Conservation (phyloP, 208 protist species). For the Wallacemonas collosoma region DNA sequence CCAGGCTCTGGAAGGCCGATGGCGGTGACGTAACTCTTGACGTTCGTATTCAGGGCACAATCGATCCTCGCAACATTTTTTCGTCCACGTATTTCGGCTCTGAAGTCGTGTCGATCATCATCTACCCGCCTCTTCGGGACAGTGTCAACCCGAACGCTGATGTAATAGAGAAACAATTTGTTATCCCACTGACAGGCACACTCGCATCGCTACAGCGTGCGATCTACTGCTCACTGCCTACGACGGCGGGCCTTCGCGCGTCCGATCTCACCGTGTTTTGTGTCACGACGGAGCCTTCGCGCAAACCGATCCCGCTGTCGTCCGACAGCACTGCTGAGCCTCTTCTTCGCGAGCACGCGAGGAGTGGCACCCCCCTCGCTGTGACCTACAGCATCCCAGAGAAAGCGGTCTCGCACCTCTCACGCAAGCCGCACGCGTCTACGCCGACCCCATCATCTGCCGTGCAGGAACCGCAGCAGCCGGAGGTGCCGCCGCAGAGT, state of each 20-base stretch:
- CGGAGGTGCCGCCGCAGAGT: too few species aligned
- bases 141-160: conserved; percentile 10
- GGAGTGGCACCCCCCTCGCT: conserved; percentile 20
- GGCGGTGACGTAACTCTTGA: conserved; percentile 31
- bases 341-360: conserved; percentile 34
- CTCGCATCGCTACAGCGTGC: conserved; percentile 33
- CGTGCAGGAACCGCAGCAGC: too few species aligned
- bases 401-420: background rate
- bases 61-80: conserved; percentile 15
- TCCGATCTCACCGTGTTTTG: conserved; percentile 12
- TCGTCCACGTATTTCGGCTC: conserved; percentile 38
- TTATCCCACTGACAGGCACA: conserved; percentile 42
- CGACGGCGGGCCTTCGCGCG: background rate
- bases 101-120: conserved; percentile 48
- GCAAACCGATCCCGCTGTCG: conserved; percentile 9
- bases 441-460: too few species aligned
- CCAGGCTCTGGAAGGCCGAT: conserved; percentile 14
- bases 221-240: conserved; percentile 33
- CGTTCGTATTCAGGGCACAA: conserved; percentile 16
- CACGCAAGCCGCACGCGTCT: background rate
- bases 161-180: conserved; percentile 47
- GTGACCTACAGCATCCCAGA: conserved; percentile 31
- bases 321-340: conserved; percentile 28
- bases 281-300: background rate
- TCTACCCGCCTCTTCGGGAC: conserved; percentile 34